Evolutionary conservation across 2,329 filamentous ascomycete genomes (phyloP), one percentile per base, ranked within the genome.

Genomic region (Dactylellina haptotyla): DNA sequence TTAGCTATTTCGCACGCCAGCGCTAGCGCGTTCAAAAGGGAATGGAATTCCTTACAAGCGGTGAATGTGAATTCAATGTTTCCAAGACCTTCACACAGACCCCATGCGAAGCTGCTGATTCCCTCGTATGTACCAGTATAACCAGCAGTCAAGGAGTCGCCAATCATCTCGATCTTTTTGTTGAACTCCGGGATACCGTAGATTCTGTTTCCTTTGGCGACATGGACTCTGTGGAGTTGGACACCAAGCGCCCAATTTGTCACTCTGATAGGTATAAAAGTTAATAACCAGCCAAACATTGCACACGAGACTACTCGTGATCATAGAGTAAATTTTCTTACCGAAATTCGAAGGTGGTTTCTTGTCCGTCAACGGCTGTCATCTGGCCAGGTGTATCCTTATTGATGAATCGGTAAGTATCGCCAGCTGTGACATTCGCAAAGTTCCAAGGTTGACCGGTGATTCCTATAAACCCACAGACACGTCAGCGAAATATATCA

Each of bases 241-340:
- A 88, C 83, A 1, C 86, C 86, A 75, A 85, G 85, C 14, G 82
- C 85, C 86, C 85, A 88, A 76, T 88, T 88, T 0, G 86, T 86
- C 14, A 88, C 86, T 77, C 61, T 8, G 41, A 18, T 18, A 45
- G 9, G n/a, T 9, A 8, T 9, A 41, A 45, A 12, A 61, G 10
- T 8, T 9, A 20, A 9, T 16, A n/a, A 66, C n/a, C 4, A 76
- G 39, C 12, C 3, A 20, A 10, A 12, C 4, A 80, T n/a, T n/a
- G n/a, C n/a, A n/a, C n/a, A n/a, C n/a, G n/a, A n/a, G n/a, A n/a
- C n/a, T n/a, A n/a, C n/a, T n/a, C n/a, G n/a, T n/a, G n/a, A n/a
- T n/a, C n/a, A n/a, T n/a, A n/a, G n/a, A n/a, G 12, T 20, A 45
- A 20, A 14, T 5, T 14, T 34, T 16, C 14, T 50, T 72, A 72